phyloP scores from a whole-genome alignment of 2,329 filamentous ascomycete genomes.

The Lachnellula occidentalis region DNA sequence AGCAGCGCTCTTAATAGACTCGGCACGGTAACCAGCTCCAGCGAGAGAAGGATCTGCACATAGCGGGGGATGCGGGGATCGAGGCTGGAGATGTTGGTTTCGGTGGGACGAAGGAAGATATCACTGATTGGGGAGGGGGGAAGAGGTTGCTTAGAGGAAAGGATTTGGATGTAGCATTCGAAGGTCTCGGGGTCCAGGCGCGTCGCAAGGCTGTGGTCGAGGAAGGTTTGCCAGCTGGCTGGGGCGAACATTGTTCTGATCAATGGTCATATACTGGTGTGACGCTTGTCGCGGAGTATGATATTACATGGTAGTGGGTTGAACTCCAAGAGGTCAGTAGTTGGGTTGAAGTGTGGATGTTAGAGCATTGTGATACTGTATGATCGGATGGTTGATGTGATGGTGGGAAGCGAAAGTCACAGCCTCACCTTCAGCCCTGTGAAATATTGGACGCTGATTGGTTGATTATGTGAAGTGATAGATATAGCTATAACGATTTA shows the following conservation, averaged over 20 bases:
- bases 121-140: conserved; percentile 48
- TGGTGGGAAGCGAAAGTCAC: neutral
- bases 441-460: neutral
- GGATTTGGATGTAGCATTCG: conserved; percentile 43
- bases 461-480: neutral
- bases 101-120: conserved; percentile 51
- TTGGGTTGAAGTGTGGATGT: no score
- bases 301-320: no score
- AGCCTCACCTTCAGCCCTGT: conserved; percentile 10
- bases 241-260: conserved; percentile 7
- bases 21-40: conserved; percentile 47
- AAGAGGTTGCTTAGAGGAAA: conserved; percentile 48
- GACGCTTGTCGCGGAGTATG: no score
- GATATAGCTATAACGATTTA: neutral
- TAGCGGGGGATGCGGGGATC: conserved; percentile 57
- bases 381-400: neutral
- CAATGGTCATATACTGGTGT: no score
- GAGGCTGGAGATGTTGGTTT: conserved; percentile 39
- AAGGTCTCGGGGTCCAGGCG: conserved; percentile 52
- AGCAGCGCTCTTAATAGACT: conserved; percentile 51
- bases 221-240: conserved; percentile 34
- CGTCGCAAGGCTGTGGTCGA: conserved; percentile 43
- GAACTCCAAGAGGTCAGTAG: no score
- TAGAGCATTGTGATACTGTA: neutral
- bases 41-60: conserved; percentile 48